Evolutionary conservation across 306 rosid species (phyloP).

Genomic region (Corylus avellana): DNA sequence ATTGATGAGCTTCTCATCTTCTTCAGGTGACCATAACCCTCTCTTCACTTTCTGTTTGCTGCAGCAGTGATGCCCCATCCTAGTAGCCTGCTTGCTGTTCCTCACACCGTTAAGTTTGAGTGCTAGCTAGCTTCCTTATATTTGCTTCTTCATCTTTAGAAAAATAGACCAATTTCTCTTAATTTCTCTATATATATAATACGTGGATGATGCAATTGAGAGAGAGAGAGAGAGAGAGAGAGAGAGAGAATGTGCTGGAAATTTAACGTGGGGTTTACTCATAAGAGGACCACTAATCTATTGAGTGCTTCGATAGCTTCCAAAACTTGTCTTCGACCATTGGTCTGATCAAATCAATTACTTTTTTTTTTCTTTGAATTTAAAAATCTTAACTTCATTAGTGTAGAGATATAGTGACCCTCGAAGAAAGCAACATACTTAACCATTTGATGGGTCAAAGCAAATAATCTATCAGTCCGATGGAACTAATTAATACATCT

Average conservation of each 20-base stretch:
- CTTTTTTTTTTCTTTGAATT: neutral
- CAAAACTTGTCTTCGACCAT: conserved; percentile 1
- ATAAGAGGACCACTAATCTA: conserved; percentile 4
- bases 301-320: conserved; percentile 21
- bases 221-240: neutral
- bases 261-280: conserved; percentile 37
- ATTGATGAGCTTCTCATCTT: conserved; percentile 75
- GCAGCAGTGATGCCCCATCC: conserved; percentile 76
- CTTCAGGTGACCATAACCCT: conserved; percentile 96
- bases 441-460: neutral
- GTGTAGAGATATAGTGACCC: neutral
- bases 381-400: neutral
- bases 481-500: neutral
- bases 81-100: neutral
- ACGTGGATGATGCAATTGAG: neutral
- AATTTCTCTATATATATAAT: neutral
- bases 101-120: neutral
- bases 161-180: conserved; percentile 2
- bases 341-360: conserved; percentile 9
- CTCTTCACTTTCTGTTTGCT: conserved; percentile 79
- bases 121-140: conserved; percentile 17
- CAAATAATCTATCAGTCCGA: neutral
- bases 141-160: conserved; percentile 9
- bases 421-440: conserved; percentile 5
- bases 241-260: conserved; percentile 14